Conservation (phyloP, 1,284 basidiomycete species). For the Agaricales sp. region DNA sequence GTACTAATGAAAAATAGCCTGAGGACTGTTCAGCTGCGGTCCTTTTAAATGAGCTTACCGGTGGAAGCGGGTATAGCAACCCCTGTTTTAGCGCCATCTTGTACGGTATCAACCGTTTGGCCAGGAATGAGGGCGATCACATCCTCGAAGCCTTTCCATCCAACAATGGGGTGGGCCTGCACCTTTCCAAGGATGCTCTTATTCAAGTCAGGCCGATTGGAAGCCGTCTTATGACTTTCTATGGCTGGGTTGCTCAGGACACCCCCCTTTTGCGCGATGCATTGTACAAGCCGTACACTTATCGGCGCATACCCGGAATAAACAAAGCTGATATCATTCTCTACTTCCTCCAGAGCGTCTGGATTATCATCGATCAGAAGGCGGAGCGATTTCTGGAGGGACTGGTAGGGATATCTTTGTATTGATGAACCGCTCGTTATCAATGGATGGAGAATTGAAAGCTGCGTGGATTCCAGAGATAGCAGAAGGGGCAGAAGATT, state of each 20-base stretch:
- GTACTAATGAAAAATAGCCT: constrained; percentile 26
- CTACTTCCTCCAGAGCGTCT: constrained; percentile 66
- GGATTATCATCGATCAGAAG: constrained; percentile 87
- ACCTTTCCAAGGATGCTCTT: constrained; percentile 35
- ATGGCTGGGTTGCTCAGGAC: constrained; percentile 64
- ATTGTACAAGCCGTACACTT: constrained; percentile 86
- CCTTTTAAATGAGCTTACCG: background rate
- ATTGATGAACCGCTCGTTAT: constrained; percentile 12
- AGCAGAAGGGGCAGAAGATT: constrained; percentile 80
- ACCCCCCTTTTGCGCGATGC: constrained; percentile 82
- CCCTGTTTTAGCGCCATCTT: constrained; percentile 30
- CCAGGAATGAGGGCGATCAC: constrained; percentile 75
- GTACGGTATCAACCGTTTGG: constrained; percentile 73
- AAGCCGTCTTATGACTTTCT: constrained; percentile 39
- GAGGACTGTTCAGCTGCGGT: no score
- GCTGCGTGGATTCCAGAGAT: constrained; percentile 53
- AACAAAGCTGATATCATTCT: constrained; percentile 91
- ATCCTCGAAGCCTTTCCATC: constrained; percentile 97
- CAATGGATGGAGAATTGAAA: constrained; percentile 26
- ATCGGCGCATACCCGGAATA: constrained; percentile 98
- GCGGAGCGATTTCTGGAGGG: constrained; percentile 77
- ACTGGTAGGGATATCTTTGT: constrained; percentile 58
- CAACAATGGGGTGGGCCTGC: constrained; percentile 81
- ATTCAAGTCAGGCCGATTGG: constrained; percentile 26
- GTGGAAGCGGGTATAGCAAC: constrained; percentile 7